A percentile compares a stretch with the other conserved stretches of the same genome.
phyloP scores from a whole-genome alignment of 805 yeast species.

The Starmerella sp. region DNA sequence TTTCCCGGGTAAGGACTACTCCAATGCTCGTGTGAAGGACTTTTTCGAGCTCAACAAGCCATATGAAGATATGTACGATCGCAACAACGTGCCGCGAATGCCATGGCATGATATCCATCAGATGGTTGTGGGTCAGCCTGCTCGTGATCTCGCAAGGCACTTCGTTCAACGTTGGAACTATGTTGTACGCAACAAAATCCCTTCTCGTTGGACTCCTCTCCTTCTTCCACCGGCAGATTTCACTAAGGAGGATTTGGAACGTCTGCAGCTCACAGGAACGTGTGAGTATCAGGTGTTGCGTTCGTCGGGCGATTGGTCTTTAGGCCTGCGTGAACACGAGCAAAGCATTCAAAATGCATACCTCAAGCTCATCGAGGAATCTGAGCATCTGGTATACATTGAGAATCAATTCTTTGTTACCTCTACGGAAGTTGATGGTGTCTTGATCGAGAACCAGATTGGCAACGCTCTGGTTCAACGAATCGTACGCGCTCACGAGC shows the following conservation, averaged over 20 bases:
- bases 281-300: constrained; percentile 86
- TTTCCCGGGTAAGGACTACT: constrained; percentile 95
- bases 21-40: constrained; percentile 88
- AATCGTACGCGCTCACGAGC: constrained; percentile 74
- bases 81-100: constrained; percentile 77
- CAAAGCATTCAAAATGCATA: constrained; percentile 89
- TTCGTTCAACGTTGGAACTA: constrained; percentile 98
- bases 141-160: constrained; percentile 84
- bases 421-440: constrained; percentile 68
- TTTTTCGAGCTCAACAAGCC: constrained; percentile 74
- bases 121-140: constrained; percentile 89
- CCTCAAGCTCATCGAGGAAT: constrained; percentile 75
- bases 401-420: constrained; percentile 94
- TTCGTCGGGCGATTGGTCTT: constrained; percentile 87
- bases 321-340: constrained; percentile 76
- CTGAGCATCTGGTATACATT: constrained; percentile 84
- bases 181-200: constrained; percentile 80
- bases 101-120: constrained; percentile 99
- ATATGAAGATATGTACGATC: constrained; percentile 82
- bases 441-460: constrained; percentile 70
- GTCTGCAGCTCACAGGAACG: constrained; percentile 56
- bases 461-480: constrained; percentile 98
- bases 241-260: constrained; percentile 54
- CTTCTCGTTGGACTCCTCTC: constrained; percentile 85
- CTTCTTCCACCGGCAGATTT: constrained; percentile 87